phyloP scores from a whole-genome alignment of 1,139 yeast species.

The Protomyces inouyei region DNA sequence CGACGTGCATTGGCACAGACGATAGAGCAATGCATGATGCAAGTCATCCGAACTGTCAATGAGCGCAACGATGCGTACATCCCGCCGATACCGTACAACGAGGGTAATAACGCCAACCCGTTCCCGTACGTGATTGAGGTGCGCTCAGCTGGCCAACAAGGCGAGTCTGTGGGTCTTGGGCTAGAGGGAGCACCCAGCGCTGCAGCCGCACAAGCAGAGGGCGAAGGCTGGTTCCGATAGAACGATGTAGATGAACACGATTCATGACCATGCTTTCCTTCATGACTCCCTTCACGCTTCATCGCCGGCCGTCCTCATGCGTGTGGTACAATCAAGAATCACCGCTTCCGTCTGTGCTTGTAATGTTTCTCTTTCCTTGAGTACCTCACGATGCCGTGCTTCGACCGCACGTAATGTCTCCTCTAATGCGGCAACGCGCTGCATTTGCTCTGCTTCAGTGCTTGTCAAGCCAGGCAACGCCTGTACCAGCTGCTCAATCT shows the following conservation, averaged over 20 bases:
- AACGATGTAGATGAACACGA: not conserved
- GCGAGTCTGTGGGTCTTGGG: too few species aligned
- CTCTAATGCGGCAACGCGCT: slow-evolving; percentile 59
- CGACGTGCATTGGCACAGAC: slow-evolving; percentile 42
- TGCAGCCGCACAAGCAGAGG: not conserved
- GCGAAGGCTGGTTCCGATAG: not conserved
- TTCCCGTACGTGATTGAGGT: slow-evolving; percentile 54
- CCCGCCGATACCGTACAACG: slow-evolving; percentile 68
- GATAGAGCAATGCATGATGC: slow-evolving; percentile 39
- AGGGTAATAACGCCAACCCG: slow-evolving; percentile 47
- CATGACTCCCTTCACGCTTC: not conserved
- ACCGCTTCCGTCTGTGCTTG: not conserved
- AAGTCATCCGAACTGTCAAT: slow-evolving; percentile 50
- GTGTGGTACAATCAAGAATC: not conserved
- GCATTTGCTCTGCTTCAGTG: slow-evolving; percentile 67
- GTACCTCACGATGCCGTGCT: not conserved
- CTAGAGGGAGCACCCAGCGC: not conserved
- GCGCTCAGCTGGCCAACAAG: slow-evolving; percentile 28
- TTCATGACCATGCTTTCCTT: too few species aligned
- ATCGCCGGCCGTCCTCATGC: not conserved
- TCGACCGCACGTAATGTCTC: slow-evolving; percentile 45
- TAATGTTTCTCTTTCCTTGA: not conserved
- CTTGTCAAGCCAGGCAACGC: slow-evolving; percentile 91
- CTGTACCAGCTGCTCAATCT: slow-evolving; percentile 77
- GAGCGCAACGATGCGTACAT: slow-evolving; percentile 54